These are phyloP conservation scores for Monilinia vaccinii-corymbosi DNA, from an alignment of 2,329 filamentous ascomycete genomes.

Conservation along the genomic window DNA sequence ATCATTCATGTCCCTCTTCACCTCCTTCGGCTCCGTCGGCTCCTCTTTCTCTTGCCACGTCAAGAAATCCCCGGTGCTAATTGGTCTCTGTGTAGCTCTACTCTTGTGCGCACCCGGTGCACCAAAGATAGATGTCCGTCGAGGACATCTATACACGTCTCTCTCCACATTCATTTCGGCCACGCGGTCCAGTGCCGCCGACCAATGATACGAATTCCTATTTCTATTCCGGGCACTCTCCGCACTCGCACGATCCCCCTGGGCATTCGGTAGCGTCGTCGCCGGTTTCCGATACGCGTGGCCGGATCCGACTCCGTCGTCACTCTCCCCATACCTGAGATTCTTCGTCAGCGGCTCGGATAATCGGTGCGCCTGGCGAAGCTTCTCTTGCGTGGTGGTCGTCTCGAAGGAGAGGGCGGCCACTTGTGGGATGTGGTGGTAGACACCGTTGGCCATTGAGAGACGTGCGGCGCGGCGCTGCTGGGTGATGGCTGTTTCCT, in stretches of 20 bases:
- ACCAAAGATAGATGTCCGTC: conserved; percentile 28
- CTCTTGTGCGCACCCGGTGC: background rate
- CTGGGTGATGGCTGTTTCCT: conserved; percentile 37
- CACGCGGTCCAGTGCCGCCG: conserved; percentile 32
- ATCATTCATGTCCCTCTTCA: conserved; percentile 13
- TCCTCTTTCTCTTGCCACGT: conserved; percentile 18
- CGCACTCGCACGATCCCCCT: conserved; percentile 27
- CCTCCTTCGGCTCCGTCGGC: background rate
- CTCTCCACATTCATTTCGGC: conserved; percentile 27
- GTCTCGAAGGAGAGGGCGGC: conserved; percentile 46
- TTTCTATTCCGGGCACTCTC: conserved; percentile 31
- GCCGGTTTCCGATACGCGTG: conserved; percentile 1
- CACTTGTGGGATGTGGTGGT: conserved; percentile 44
- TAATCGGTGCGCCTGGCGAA: conserved; percentile 36
- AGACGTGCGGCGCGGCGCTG: conserved; percentile 16
- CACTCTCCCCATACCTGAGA: conserved; percentile 27
- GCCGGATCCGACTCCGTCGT: background rate
- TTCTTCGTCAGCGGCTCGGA: conserved; percentile 37
- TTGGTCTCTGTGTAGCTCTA: conserved; percentile 10
- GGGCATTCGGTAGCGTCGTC: conserved; percentile 16
- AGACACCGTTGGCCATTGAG: conserved; percentile 21
- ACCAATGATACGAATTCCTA: conserved; percentile 38
- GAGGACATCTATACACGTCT: conserved; percentile 23
- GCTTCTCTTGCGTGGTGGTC: conserved; percentile 40
- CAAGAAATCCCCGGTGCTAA: conserved; percentile 21